Percentiles rank a stretch among this genome's conserved stretches.
These are phyloP conservation scores for Pyrrhoderma lamaoense DNA, from an alignment of 1,284 basidiomycete genomes.

Conservation along the genomic window DNA sequence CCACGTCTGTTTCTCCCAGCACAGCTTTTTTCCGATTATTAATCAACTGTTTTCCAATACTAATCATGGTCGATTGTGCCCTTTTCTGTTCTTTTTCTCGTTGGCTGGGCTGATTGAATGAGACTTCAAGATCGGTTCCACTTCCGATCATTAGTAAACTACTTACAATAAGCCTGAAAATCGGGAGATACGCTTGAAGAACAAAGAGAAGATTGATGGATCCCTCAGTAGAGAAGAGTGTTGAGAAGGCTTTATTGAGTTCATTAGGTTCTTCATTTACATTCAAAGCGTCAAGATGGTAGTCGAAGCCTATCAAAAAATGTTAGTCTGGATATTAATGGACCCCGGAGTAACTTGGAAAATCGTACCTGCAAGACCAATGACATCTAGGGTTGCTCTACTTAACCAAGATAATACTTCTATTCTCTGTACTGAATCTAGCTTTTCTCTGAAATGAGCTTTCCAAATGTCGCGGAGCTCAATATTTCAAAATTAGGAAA, in stretches of 20 bases:
- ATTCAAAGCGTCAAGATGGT: conserved; percentile 43
- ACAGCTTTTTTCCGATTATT: conserved; percentile 35
- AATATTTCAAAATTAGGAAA: not conserved
- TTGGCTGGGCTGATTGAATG: conserved; percentile 4
- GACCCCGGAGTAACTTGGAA: not conserved
- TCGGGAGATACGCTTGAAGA: conserved; percentile 18
- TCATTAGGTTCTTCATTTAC: conserved; percentile 25
- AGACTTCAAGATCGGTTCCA: not conserved
- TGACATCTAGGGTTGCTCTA: conserved; percentile 57
- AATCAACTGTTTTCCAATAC: conserved; percentile 41
- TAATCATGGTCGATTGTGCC: conserved; percentile 23
- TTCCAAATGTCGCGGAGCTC: conserved; percentile 44
- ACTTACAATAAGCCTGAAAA: conserved; percentile 25
- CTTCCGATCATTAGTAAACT: not conserved
- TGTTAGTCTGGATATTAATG: not conserved
- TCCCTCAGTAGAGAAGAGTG: conserved; percentile 21
- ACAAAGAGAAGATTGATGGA: conserved; percentile 11
- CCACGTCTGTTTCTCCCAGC: conserved; percentile 21
- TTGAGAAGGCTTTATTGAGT: conserved; percentile 27
- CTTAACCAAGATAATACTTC: conserved; percentile 52
- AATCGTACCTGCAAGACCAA: conserved; percentile 51
- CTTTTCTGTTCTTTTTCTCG: conserved; percentile 9
- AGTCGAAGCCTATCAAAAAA: conserved; percentile 39
- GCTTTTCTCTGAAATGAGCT: conserved; percentile 24
- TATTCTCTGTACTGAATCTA: conserved; percentile 22